Conservation (phyloP, 2,329 filamentous ascomycete species). For the Simplicillium sp. region DNA sequence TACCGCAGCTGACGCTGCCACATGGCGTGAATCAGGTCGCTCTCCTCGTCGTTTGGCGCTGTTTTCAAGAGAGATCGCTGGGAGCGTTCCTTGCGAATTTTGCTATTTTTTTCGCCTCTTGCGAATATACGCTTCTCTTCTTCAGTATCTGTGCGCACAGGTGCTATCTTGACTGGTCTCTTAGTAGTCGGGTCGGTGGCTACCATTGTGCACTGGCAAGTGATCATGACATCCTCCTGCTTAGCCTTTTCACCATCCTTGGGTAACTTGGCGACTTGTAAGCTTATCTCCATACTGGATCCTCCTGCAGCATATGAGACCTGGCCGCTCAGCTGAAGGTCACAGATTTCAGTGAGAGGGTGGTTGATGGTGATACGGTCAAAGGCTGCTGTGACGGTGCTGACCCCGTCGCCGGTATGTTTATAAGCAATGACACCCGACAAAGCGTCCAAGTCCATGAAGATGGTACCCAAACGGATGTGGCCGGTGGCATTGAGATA, state of each 20-base stretch:
- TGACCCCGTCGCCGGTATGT: slow-evolving; percentile 46
- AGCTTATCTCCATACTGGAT: slow-evolving; percentile 64
- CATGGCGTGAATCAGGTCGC: no score
- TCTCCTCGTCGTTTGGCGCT: no score
- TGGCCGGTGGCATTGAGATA: slow-evolving; percentile 71
- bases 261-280: slow-evolving; percentile 61
- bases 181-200: no score
- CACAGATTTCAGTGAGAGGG: slow-evolving; percentile 67
- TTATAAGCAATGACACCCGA: slow-evolving; percentile 70
- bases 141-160: no score
- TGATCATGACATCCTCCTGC: slow-evolving; percentile 33
- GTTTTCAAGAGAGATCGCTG: no score
- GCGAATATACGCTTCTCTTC: no score
- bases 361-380: slow-evolving; percentile 51
- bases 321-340: slow-evolving; percentile 59
- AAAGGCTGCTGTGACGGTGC: slow-evolving; percentile 38
- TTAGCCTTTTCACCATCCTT: slow-evolving; percentile 42
- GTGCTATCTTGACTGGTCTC: no score
- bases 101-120: no score
- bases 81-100: no score
- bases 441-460: slow-evolving; percentile 74
- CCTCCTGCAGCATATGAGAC: slow-evolving; percentile 61
- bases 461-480: slow-evolving; percentile 61
- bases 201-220: slow-evolving; percentile 22
- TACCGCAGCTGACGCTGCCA: no score